Evolutionary conservation across 306 rosid species (phyloP), one percentile per base, ranked within the genome.

Genomic region (Pterocarpus macrocarpus): DNA sequence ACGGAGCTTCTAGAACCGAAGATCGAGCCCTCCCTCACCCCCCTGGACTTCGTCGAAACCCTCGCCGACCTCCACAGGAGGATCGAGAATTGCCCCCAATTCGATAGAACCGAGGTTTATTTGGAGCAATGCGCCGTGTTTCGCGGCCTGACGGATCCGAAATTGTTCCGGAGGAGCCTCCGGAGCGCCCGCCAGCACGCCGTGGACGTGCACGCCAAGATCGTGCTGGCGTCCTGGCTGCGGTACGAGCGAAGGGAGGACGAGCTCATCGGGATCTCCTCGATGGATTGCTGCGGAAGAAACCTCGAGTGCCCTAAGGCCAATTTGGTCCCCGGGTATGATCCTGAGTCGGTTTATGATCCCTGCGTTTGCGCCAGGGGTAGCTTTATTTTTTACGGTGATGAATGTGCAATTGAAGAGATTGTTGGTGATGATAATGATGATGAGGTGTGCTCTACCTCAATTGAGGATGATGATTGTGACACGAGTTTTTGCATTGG

Each of bases 221-320:
- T 92, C 9, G 98, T 94, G 65, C 80, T 94, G 2, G 85, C 92
- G 0, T 85, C 97, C 1, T 92, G 97, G 98, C 69, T 94, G 30
- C 65, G 98, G 74, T 87, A 80, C 36, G 98, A 92, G 81, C 80
- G 97, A 76, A 90, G 97, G 32, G 98, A 94, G 80, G 95, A 94
- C 4, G 97, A 94, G 85, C 89, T 94, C 13, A 58, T 86, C 14
- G 97, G 95, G 5, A 68, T 73, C 1, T 88, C 85, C 0, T 64
- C 98, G 0, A 88, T 89, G 95, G 86, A 83, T 86, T 94, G 98
- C 34, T 83, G 88, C 28, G 95, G 97, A 2, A 85, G 90, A 67
- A 94, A 85, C 76, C 63, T 89, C 1, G 98, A 94, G 57, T 94
- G 98, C 67, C 95, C 98, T 0, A 87, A 71, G 82, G 90, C 94